Evolutionary conservation across 352 stramenopile species (phyloP), one percentile per base, ranked within the genome.

Genomic region (Phytophthora gonapodyides): DNA sequence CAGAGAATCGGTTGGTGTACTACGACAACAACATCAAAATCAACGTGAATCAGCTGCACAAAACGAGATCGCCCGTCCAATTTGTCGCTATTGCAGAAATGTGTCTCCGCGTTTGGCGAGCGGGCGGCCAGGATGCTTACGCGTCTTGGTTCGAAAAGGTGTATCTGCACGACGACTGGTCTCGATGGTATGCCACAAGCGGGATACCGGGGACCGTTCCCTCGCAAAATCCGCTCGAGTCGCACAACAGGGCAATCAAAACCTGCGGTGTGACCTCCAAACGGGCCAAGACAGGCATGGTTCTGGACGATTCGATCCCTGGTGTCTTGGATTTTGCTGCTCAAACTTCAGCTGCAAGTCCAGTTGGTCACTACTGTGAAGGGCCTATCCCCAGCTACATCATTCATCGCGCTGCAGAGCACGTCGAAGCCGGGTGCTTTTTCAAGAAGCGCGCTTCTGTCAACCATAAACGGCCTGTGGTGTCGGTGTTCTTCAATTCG

Each of bases 141-240:
- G 57, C 41, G 1, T 13, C 53, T 3, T 66, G 48, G 41, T 48
- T 65, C n/a, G 9, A 34, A 1, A 48, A 58, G 10, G 30, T 58
- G 3, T 54, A 66, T 7, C 48, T 60, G 42, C 13, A 48, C 12
- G 41, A 45, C 5, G 3, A 8, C 5, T 60, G 49, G 47, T 19
- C 41, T 7, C 8, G 15, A 1, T 60, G 57, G 42, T 46, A 55
- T 35, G 40, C 27, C 2, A 57, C 30, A 9, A 55, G 53, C 30
- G 53, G 30, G 10, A 47, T 45, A 5, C 27, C 44, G 0, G 63
- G 63, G 12, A 34, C 60, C 3, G 13, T 60, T 11, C 52, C 61
- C 1, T 57, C 47, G 2, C 48, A 64, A 36, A 69, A 64, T 44
- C 19, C 47, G 1, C 21, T 69, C 5, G 61, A 69, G 34, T 52